These are phyloP conservation scores for Aspergillus niger DNA, from an alignment of 2,329 filamentous ascomycete genomes.

Conservation along the genomic window DNA sequence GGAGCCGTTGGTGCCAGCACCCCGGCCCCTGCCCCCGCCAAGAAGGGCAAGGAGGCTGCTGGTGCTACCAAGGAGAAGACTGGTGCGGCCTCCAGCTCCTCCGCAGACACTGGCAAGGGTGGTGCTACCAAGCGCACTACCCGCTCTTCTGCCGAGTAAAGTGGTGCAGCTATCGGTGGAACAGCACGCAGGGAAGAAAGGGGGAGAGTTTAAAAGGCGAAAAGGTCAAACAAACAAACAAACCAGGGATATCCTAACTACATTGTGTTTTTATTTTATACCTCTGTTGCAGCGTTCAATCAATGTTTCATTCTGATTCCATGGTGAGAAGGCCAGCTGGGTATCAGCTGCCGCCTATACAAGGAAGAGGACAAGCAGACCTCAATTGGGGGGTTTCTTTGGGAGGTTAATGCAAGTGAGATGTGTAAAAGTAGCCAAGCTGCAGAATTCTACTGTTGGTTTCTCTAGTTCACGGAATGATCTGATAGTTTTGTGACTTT, in stretches of 20 bases:
- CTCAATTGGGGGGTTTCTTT: background rate
- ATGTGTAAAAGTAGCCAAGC: slow-evolving; percentile 7
- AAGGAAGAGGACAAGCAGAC: background rate
- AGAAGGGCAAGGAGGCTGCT: slow-evolving; percentile 75
- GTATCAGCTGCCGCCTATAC: background rate
- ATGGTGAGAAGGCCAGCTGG: background rate
- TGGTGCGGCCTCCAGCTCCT: slow-evolving; percentile 62
- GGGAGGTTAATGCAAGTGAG: background rate
- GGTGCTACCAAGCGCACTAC: slow-evolving; percentile 65
- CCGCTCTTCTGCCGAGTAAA: slow-evolving; percentile 44
- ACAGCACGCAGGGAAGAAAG: background rate
- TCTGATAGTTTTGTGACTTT: background rate
- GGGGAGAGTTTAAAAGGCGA: background rate
- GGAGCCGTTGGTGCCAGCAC: slow-evolving; percentile 65
- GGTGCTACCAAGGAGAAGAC: slow-evolving; percentile 63
- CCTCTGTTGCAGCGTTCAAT: slow-evolving; percentile 16
- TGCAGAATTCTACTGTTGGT: background rate
- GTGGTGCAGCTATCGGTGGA: slow-evolving; percentile 1
- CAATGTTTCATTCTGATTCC: slow-evolving; percentile 7
- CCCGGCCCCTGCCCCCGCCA: slow-evolving; percentile 65
- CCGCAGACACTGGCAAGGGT: slow-evolving; percentile 73
- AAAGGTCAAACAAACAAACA: background rate
- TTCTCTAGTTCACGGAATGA: background rate
- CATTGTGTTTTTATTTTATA: slow-evolving; percentile 9
- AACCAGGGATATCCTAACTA: background rate